Evolutionary conservation across 129 eudicot species (phyloP).

Genomic region (Tanacetum coccineum): DNA sequence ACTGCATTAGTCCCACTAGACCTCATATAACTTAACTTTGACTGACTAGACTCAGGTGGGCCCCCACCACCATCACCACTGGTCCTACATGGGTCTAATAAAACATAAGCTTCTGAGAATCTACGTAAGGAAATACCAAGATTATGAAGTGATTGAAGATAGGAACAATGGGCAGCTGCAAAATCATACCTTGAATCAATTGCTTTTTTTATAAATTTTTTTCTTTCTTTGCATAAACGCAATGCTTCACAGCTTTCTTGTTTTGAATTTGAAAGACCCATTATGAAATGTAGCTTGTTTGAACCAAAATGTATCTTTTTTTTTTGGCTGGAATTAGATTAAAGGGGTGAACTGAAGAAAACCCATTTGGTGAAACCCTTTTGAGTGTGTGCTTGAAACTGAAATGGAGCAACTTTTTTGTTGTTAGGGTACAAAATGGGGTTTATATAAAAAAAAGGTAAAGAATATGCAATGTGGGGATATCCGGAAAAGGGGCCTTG

Average conservation of each 20-base stretch:
- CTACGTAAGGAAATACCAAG: constrained; percentile 68
- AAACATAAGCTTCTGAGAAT: constrained; percentile 78
- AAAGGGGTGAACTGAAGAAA: constrained; percentile 8
- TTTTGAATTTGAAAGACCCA: constrained; percentile 80
- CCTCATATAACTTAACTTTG: constrained; percentile 77
- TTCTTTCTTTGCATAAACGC: constrained; percentile 80
- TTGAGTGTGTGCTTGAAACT: not conserved
- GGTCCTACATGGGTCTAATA: constrained; percentile 50
- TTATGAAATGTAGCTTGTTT: constrained; percentile 21
- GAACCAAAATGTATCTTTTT: too few relatives aligned
- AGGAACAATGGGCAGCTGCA: constrained; percentile 92
- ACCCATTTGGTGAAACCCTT: constrained; percentile 21
- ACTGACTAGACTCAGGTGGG: constrained; percentile 40
- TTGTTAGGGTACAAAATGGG: constrained; percentile 14
- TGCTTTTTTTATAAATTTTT: constrained; percentile 69
- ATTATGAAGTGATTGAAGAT: constrained; percentile 59
- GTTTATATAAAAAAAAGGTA: constrained; percentile 16
- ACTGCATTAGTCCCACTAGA: constrained; percentile 61
- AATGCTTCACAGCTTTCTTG: constrained; percentile 67
- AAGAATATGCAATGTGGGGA: constrained; percentile 25
- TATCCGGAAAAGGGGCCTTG: constrained; percentile 6
- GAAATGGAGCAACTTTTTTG: not conserved
- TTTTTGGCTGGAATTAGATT: not conserved
- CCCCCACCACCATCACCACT: constrained; percentile 39
- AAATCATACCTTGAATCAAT: constrained; percentile 79